Conservation (phyloP, 2,329 filamentous ascomycete genomes). For the Tolypocladium tundrense region DNA sequence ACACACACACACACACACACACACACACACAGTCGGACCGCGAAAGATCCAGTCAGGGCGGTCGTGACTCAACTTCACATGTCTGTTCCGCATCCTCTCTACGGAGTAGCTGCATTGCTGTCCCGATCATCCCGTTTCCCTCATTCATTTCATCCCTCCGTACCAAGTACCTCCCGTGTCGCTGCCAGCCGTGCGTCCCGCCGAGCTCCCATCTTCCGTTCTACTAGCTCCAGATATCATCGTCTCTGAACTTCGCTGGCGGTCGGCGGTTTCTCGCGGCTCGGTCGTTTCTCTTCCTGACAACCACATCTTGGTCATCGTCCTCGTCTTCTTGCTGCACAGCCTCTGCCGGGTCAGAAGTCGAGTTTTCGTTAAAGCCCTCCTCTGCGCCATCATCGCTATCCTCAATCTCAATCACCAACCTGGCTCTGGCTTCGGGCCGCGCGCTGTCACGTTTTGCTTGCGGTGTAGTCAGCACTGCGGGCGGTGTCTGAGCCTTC, state of each 20-base stretch:
- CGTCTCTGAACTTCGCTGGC: constrained; percentile 25
- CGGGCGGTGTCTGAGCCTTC: neutral
- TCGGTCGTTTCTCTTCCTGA: constrained; percentile 15
- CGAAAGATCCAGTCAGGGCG: neutral
- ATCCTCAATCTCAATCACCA: constrained; percentile 16
- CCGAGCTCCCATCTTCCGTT: neutral
- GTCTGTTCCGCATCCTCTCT: no score
- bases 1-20: no score
- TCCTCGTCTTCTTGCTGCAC: constrained; percentile 12
- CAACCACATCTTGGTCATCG: constrained; percentile 20
- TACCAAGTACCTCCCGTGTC: neutral
- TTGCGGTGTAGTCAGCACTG: neutral
- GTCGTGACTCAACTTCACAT: neutral
- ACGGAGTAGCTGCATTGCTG: neutral
- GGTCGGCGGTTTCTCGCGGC: constrained; percentile 19
- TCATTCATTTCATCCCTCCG: neutral
- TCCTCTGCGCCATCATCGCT: constrained; percentile 13
- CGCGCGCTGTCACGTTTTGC: neutral
- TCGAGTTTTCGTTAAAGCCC: neutral
- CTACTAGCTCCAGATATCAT: constrained; percentile 13
- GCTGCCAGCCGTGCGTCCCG: neutral
- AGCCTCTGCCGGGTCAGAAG: neutral
- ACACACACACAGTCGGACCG: neutral
- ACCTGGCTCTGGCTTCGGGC: neutral
- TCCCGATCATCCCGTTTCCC: neutral